Evolutionary conservation across 1,139 yeast species (phyloP), one percentile per base, ranked within the genome.

Genomic region (Yamadazyma pseudoaaseri): DNA sequence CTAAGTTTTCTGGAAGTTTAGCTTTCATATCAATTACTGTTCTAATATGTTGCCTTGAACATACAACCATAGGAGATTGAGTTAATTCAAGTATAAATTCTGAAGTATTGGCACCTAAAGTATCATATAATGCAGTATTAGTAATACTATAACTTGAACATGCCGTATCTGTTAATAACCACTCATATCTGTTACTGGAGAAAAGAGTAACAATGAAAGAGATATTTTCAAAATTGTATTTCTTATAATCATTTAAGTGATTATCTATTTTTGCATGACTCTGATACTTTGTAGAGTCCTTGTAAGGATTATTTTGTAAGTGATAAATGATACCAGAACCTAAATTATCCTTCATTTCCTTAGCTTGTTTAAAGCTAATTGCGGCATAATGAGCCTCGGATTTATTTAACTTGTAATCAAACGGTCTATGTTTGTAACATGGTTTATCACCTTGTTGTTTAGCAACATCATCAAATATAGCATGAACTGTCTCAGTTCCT

Each of bases 111-210:
- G 53, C 54, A 2, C 72, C 72, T 42, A 65, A 58, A 27, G 67
- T 65, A 37, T 66, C 72, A 39, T 67, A 67, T 32, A 66, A 54
- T 1, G 70, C 65, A 12, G 71, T 64, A 37, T 52, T 58, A 26
- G 70, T 59, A 31, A 67, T 53, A 6, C 68, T 54, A 41, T 48
- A 62, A 15, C 65, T 52, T 3, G 58, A 43, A 38, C 70, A 64
- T 4, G 66, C 65, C 37, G 65, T 44, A 44, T 67, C 73, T 12
- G 67, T 44, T 30, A 66, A 43, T 3, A 59, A 39, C 73, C 73
- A 67, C 44, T 67, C 73, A 30, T 45, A 45, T 20, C 73, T 47
- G 42, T 65, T 67, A 24, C 60, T 58, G 3, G 68, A 50, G 36
- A 51, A 64, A 20, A 66, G 47, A 4, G 70, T 55, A 13, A 65